Evolutionary conservation across 805 yeast species (phyloP), one percentile per base, ranked within the genome.

Genomic region (Barnettozyma pratensis): DNA sequence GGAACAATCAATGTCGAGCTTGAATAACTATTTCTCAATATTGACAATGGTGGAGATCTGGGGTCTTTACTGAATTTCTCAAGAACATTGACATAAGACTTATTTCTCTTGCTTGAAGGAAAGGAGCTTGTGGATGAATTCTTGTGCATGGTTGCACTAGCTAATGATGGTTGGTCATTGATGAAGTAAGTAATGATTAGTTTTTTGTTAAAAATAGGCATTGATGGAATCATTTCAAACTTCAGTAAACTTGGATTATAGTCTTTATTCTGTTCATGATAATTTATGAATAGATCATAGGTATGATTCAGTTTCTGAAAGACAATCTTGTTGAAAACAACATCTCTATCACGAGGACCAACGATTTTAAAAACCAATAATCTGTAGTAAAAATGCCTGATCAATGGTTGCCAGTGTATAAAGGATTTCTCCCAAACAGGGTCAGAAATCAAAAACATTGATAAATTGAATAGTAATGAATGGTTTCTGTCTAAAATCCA

Each of bases 381-480:
- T 38, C 90, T 70, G 42, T 77, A 71, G 62, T 81, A 88, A 58
- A 81, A 85, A 4, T 85, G 75, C 36, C 96, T 70, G 27, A 87
- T 81, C 14, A 87, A 64, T 4, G 96, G 90, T 58, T 81, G 77
- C 88, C 95, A 89, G 64, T 89, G 95, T 37, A 82, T 76, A 58
- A 88, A 80, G 51, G 76, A 77, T 42, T 71, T 68, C 34, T 65
- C 65, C 84, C 91, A 87, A 34, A 70, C 66, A 1, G 60, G 55
- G 4, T 68, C 61, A 4, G 77, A 71, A 7, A 84, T 65, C 34
- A 87, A 61, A 82, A 85, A 85, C 19, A 65, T 58, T 5, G 79
- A 67, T 45, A 81, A 65, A 55, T 76, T 76, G 57, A 71, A 68
- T 50, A 80, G 72, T 42, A 75, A 60, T 39, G 80, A 68, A 49